A percentile compares a stretch with the other conserved stretches of the same genome.
These are phyloP conservation scores for Bryoglossum gracile DNA, from an alignment of 495 filamentous ascomycete species.

Conservation along the genomic window DNA sequence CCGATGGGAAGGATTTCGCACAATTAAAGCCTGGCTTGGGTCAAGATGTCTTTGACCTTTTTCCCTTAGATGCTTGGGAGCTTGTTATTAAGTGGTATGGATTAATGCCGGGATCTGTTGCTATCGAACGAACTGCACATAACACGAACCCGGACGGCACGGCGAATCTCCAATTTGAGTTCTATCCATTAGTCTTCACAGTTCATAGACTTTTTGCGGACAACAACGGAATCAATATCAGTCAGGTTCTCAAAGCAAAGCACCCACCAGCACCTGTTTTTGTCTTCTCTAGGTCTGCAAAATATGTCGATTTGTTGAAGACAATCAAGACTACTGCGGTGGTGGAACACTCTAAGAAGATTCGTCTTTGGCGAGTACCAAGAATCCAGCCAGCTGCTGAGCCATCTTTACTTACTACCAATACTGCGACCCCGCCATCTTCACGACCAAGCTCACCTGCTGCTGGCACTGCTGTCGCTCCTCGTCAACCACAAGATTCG, in stretches of 20 bases:
- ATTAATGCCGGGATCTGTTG: conserved; percentile 56
- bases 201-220: conserved; percentile 66
- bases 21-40: conserved; percentile 68
- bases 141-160: conserved; percentile 52
- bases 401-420: conserved; percentile 15
- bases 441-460: conserved; percentile 24
- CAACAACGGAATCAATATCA: conserved; percentile 46
- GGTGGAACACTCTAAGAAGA: conserved; percentile 13
- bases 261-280: conserved; percentile 52
- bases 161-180: conserved; percentile 74
- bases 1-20: conserved; percentile 50
- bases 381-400: conserved; percentile 36
- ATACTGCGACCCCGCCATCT: conserved; percentile 21
- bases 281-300: conserved; percentile 59
- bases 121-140: conserved; percentile 70
- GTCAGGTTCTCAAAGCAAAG: conserved; percentile 47
- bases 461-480: conserved; percentile 12
- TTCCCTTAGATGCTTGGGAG: conserved; percentile 76
- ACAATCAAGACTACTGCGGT: conserved; percentile 52
- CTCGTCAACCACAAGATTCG: conserved; percentile 32
- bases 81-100: conserved; percentile 78
- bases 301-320: conserved; percentile 65
- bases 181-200: conserved; percentile 79
- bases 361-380: conserved; percentile 42
- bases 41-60: conserved; percentile 63